A percentile compares a stretch with the other conserved stretches of the same genome.
Evolutionary conservation across 164 flowering plant genomes (phyloP).

Genomic region (Kalanchoe fedtschenkoi): DNA sequence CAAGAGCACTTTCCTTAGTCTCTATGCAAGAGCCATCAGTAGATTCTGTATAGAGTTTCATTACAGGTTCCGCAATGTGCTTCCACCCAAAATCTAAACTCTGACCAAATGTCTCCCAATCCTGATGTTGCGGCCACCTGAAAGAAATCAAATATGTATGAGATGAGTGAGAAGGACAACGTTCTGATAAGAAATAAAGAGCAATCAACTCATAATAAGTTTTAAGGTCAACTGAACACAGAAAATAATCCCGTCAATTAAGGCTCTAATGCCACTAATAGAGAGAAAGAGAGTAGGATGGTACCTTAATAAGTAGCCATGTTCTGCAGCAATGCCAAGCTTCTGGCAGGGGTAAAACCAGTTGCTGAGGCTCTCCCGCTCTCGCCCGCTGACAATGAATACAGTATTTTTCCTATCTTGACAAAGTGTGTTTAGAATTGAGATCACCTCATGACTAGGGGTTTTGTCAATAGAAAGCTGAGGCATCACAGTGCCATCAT

Average conservation of each 20-base stretch:
- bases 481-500: slow-evolving; percentile 44
- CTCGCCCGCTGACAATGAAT: slow-evolving; percentile 42
- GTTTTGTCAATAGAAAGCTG: slow-evolving; percentile 24
- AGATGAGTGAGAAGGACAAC: neutral
- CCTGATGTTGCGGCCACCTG: slow-evolving; percentile 33
- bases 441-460: slow-evolving; percentile 24
- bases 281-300: neutral
- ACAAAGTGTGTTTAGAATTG: slow-evolving; percentile 31
- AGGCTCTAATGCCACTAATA: neutral
- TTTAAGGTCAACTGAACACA: neutral
- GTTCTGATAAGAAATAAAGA: too few species aligned
- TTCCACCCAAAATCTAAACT: slow-evolving; percentile 41
- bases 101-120: slow-evolving; percentile 41
- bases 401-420: slow-evolving; percentile 27
- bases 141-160: slow-evolving; percentile 5
- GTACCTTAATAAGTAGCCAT: slow-evolving; percentile 40
- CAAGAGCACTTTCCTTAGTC: slow-evolving; percentile 46
- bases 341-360: slow-evolving; percentile 30
- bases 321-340: slow-evolving; percentile 44
- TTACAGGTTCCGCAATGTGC: slow-evolving; percentile 39
- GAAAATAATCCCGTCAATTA: neutral
- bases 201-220: too few species aligned
- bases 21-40: slow-evolving; percentile 48
- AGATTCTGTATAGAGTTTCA: slow-evolving; percentile 30
- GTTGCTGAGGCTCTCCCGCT: slow-evolving; percentile 23